Evolutionary conservation across 208 protist species (phyloP), one percentile per base, ranked within the genome.

Genomic region (Entamoeba moshkovskii): DNA sequence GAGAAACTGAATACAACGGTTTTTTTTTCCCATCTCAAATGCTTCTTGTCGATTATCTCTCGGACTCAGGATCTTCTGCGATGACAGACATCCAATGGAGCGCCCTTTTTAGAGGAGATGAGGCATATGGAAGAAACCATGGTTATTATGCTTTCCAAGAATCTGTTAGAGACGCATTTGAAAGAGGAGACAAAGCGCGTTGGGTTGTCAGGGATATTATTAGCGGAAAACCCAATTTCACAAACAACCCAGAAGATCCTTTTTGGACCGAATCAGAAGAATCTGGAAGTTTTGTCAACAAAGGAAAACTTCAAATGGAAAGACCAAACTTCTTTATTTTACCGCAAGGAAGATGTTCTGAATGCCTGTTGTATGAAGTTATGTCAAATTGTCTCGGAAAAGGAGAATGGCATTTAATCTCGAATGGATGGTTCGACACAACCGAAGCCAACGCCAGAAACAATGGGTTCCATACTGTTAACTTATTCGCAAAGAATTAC

Each of bases 351-450:
- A 25, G 94, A 45, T 66, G 94, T 46, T 11, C 93, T 16, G 94
- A 95, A n/a, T 45, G n/a, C 38, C 22, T 93, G 1, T 94, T 95
- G 4, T 95, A 94, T 59, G 11, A 18, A 46, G 38, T 48, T 49
- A 59, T 94, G 29, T 22, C 93, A 48, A 47, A 95, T 25, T 47
- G 33, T 91, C 33, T 46, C 2, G 59, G 59, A 2, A 93, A 93
- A 33, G 91, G 45, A 16, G 45, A 93, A 25, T 38, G 45, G 45
- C 8, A 52, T 22, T 46, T 46, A 38, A 44, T 93, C 44, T 94
- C 94, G 6, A 94, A 94, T 92, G 94, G 94, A 1, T 95, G 91
- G 66, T 95, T 95, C 49, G 94, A 95, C 38, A 95, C 94, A 18
- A 94, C 94, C 15, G 66, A 93, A 45, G 94, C 94, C 29, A 92